Base-by-base conservation (phyloP, 306 rosid genomes). In the Biancaea sappan region DNA sequence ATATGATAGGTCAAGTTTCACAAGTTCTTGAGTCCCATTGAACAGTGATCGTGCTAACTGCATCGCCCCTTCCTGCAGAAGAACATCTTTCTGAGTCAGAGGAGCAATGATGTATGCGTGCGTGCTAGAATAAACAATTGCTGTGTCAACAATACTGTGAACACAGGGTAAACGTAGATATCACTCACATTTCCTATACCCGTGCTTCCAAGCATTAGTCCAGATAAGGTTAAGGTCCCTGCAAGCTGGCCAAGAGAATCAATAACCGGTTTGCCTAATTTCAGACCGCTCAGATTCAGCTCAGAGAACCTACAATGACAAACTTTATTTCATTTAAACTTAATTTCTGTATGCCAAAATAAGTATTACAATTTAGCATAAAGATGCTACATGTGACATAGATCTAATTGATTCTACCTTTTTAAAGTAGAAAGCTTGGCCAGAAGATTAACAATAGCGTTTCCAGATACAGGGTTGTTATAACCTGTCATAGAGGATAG, bases 181-280 rank as follows among this genome's bases (percentile, higher is more conserved):
- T 67, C 64, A 89, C 96, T 88, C 85, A 91, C 98, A 28, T 78
- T 86, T 87, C 98, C 98, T 38, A 94, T 81, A 28, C 90, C 81
- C 38, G 98, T 86, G 77, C 90, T 83, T 65, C 89, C 94, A 67
- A 94, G 91, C 83, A 88, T 80, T 57, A 94, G 80, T 72, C 81
- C 90, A 43, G 96, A 88, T 69, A 94, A 81, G 75, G 84, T 71
- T 59, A 80, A 73, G 72, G 83, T 71, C 81, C 85, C 87, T 32
- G 87, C 89, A 72, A 94, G 88, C 81, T 80, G 83, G 82, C 92
- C 80, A 62, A 94, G 91, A 78, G 88, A 61, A 87, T 88, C 90
- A 48, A 94, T 66, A 19, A 88, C 91, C 12, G 88, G 87, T 82
- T 87, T 87, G 83, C 87, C 85, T 74, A 90, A 88, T 83, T 90